Percentiles rank a stretch among this genome's conserved stretches.
Conservation (phyloP, 208 protist genomes). For the Crithidia brevicula region DNA sequence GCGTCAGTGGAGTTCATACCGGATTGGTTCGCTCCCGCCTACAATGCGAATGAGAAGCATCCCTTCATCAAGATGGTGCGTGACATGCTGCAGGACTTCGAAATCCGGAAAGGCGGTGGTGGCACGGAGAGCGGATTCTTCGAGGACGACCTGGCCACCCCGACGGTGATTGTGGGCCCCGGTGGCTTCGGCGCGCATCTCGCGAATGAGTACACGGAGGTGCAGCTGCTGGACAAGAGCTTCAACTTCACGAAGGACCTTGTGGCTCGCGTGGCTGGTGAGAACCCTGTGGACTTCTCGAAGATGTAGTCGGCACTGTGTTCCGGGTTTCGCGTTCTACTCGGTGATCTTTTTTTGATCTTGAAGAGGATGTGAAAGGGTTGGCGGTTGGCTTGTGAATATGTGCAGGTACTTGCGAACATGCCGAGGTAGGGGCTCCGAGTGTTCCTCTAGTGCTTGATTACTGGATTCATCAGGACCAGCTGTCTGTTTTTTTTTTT, state of each 20-base stretch:
- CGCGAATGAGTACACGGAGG: constrained; percentile 52
- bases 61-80: constrained; percentile 44
- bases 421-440: too few relatives aligned
- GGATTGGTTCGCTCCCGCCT: constrained; percentile 25
- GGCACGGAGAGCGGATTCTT: constrained; percentile 62
- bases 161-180: constrained; percentile 48
- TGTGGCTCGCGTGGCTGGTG: constrained; percentile 16
- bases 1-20: constrained; percentile 31
- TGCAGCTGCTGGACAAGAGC: constrained; percentile 32
- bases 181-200: constrained; percentile 49
- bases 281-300: constrained; percentile 13
- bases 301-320: not conserved
- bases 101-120: constrained; percentile 27
- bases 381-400: too few relatives aligned
- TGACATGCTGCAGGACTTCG: constrained; percentile 9
- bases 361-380: too few relatives aligned
- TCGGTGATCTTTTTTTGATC: not conserved
- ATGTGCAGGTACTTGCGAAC: too few relatives aligned
- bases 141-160: constrained; percentile 41
- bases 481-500: too few relatives aligned
- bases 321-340: too few relatives aligned
- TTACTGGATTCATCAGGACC: too few relatives aligned
- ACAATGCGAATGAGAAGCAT: constrained; percentile 40
- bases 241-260: constrained; percentile 26
- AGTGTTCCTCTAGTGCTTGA: too few relatives aligned